Percentiles rank a stretch among this genome's conserved stretches.
phyloP scores from a whole-genome alignment of 2,329 filamentous ascomycete species.

The Aspergillus transmontanensis region DNA sequence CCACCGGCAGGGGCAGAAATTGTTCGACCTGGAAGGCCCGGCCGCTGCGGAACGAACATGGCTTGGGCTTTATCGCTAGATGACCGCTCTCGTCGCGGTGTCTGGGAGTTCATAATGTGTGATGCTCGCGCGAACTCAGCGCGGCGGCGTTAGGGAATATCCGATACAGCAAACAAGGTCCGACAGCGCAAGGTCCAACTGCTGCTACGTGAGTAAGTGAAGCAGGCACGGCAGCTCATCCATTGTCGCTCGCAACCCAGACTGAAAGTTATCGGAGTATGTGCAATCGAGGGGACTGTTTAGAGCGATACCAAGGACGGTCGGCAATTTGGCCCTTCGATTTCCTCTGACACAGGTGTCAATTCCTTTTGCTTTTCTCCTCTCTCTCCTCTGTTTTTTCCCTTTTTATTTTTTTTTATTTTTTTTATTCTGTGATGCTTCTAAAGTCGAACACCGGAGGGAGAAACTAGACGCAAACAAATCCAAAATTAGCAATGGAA shows the following conservation, averaged over 20 bases:
- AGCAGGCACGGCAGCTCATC: slow-evolving; percentile 32
- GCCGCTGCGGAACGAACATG: slow-evolving; percentile 30
- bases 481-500: not conserved
- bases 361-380: not conserved
- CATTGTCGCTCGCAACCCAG: slow-evolving; percentile 32
- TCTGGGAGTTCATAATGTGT: slow-evolving; percentile 31
- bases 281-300: slow-evolving; percentile 8
- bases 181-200: slow-evolving; percentile 27
- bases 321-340: not conserved
- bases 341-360: not conserved
- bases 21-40: slow-evolving; percentile 36
- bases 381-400: not conserved
- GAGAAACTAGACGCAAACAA: not conserved
- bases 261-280: slow-evolving; percentile 13
- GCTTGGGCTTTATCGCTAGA: slow-evolving; percentile 35
- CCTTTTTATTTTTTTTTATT: not conserved
- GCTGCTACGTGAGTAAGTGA: slow-evolving; percentile 32
- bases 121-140: slow-evolving; percentile 14
- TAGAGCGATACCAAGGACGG: not conserved
- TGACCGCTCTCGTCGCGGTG: slow-evolving; percentile 32
- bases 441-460: not conserved
- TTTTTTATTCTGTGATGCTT: not conserved
- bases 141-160: slow-evolving; percentile 17
- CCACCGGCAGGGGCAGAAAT: slow-evolving; percentile 37
- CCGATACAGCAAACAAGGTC: slow-evolving; percentile 23